phyloP scores from a whole-genome alignment of 75 land plant species.

The Picea sitchensis region DNA sequence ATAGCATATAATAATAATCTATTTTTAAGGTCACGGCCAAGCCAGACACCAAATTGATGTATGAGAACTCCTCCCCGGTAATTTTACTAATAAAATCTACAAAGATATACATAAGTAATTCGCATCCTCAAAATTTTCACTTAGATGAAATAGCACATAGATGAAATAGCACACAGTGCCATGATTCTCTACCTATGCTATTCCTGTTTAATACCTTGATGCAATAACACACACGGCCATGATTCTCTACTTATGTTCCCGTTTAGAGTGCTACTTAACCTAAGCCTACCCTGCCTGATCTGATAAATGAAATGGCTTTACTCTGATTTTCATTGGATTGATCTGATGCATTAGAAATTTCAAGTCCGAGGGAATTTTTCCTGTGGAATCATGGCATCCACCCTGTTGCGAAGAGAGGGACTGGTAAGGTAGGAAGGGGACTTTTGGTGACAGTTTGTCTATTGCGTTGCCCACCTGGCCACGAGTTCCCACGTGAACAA shows the following conservation, averaged over 20 bases:
- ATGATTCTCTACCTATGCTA: too few relatives aligned
- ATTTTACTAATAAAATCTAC: too few relatives aligned
- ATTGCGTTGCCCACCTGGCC: not conserved
- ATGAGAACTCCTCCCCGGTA: too few relatives aligned
- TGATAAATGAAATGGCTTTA: not conserved
- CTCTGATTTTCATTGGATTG: not conserved
- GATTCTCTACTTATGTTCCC: not conserved
- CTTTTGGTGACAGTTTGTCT: constrained; percentile 6
- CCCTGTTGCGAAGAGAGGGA: not conserved
- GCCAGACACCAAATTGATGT: too few relatives aligned
- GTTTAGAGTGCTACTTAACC: not conserved
- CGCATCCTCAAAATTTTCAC: too few relatives aligned
- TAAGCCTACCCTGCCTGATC: not conserved
- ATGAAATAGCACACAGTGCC: too few relatives aligned
- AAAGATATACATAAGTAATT: too few relatives aligned
- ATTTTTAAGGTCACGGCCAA: too few relatives aligned
- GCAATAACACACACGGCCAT: not conserved
- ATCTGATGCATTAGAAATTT: not conserved
- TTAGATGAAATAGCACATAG: too few relatives aligned
- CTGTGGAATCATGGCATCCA: not conserved
- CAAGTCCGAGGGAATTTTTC: not conserved
- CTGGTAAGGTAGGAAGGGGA: constrained; percentile 5
- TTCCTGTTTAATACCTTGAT: too few relatives aligned
- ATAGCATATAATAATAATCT: too few relatives aligned
- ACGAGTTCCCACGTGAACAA: constrained; percentile 10